Evolutionary conservation across 2,329 filamentous ascomycete genomes (phyloP).

Genomic region (Ophiostoma himal-ulmi): DNA sequence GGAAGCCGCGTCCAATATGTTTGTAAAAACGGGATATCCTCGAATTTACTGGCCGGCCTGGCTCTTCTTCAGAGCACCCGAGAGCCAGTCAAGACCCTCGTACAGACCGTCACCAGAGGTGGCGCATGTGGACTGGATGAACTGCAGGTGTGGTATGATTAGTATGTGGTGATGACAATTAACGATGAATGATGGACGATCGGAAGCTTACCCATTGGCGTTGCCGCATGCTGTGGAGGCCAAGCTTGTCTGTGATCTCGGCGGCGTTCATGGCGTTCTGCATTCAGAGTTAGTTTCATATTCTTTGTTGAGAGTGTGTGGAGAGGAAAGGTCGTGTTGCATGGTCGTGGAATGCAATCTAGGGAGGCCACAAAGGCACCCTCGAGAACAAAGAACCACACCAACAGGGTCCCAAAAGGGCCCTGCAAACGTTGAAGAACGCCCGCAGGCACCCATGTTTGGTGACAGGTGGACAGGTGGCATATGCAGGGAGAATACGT

Average conservation of each 20-base stretch:
- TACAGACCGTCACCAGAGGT: conserved; percentile 77
- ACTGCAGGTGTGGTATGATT: conserved; percentile 36
- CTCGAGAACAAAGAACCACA: conserved; percentile 13
- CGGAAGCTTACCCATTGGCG: conserved; percentile 83
- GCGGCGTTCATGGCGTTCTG: conserved; percentile 99
- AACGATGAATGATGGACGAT: no score
- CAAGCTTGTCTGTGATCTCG: conserved; percentile 99
- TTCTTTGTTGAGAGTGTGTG: background rate
- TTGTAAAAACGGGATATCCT: background rate
- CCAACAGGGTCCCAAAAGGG: background rate
- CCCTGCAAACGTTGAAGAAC: background rate
- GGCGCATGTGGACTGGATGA: conserved; percentile 74
- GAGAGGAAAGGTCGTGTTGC: background rate
- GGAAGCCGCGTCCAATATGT: conserved; percentile 8
- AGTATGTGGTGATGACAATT: background rate
- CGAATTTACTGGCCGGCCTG: conserved; percentile 21
- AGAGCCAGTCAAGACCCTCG: conserved; percentile 76
- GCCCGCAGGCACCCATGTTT: background rate
- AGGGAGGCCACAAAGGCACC: conserved; percentile 13
- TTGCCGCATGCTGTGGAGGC: conserved; percentile 97
- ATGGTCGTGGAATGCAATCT: conserved; percentile 8
- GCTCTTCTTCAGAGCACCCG: conserved; percentile 71
- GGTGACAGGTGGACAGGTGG: background rate
- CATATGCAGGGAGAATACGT: conserved; percentile 39
- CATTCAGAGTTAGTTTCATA: conserved; percentile 12